Base-by-base conservation (phyloP, 1,139 yeast species). In the Yamadazyma triangularis region DNA sequence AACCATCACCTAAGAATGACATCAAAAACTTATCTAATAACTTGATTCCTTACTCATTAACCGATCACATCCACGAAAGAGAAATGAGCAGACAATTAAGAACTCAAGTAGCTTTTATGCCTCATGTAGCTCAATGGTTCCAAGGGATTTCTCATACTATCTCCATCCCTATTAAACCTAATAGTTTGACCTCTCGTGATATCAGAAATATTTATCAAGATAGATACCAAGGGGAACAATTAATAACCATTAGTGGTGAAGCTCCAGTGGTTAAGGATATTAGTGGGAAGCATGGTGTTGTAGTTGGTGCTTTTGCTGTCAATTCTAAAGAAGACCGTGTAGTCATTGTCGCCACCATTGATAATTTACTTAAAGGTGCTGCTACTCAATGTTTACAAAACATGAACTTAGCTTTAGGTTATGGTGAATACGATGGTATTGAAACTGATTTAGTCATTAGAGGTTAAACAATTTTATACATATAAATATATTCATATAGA, bases 51-150 rank as follows among this genome's bases (percentile, higher is more conserved):
- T 91, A 91, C 64, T 80, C 96, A 2, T 71, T 93, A 50, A 93
- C 98, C 13, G 96, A 91, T 57, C 99, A 91, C 59, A 80, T 91
- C 39, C 98, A 91, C 53, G 99, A 91, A 69, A 77, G 79, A 39
- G 99, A 91, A 63, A 83, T 93, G 43, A 83, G 95, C 27, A 56
- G 70, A 20, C 93, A 83, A 48, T 70, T 91, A 39, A 94, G 93
- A 4, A 61, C 67, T 29, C 76, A 77, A 24, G 89, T 91, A 33
- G 91, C 95, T 3, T 91, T 91, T 58, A 79, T 85, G 46, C 98
- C 99, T 15, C 98, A 91, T 52, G 98, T 91, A 36, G 98, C 96
- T 2, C 95, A 85, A 58, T 91, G 98, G 98, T 91, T 93, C 77
- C 97, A 91, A 64, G 98, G 99, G 46, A 91, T 91, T 47, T 72